Evolutionary conservation across 345 rosid species (phyloP), one percentile per base, ranked within the genome.

Genomic region (Excoecaria cochinchinensis): DNA sequence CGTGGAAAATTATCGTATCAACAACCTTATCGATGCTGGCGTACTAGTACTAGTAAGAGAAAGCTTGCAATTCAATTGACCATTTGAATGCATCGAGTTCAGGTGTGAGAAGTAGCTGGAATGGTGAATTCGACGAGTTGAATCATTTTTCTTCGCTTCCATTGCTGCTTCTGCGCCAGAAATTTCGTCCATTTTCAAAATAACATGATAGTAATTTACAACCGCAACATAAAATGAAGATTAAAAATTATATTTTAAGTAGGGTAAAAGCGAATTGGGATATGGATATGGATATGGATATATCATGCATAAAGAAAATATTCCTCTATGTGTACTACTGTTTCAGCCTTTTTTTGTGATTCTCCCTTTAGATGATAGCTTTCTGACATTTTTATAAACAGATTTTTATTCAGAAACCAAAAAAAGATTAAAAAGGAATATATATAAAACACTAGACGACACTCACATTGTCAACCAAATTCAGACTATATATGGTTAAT

Each of bases 91-190:
- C 51, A 44, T 65, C 13, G 76, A 25, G n/a, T 51, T 38, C 31
- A 69, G 22, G 21, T 59, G 60, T 12, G 76, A 56, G 13, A 47
- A 65, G 39, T 65, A 64, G 66, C 53, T 73, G 44, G 77, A 40
- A 19, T 36, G 44, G 0, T 50, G 46, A 31, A 67, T 22, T 11
- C 38, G n/a, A 38, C 9, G 5, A 19, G 66, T 46, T 66, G 50
- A 67, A 3, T 19, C 68, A 19, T 81, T 67, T 61, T 60, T 77
- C 80, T 75, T 83, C 15, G 74, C 80, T 56, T 70, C 69, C 16
- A 62, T 6, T 3, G 79, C 75, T 40, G 80, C 82, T 83, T 82
- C 85, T 87, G 83, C 76, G 60, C 70, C 38, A 67, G 24, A 63
- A 73, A 11, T 38, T 31, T 31, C 4, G 31, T 31, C n/a, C 12